Base-by-base conservation (phyloP, 2,329 filamentous ascomycete genomes). In the Nemania abortiva region DNA sequence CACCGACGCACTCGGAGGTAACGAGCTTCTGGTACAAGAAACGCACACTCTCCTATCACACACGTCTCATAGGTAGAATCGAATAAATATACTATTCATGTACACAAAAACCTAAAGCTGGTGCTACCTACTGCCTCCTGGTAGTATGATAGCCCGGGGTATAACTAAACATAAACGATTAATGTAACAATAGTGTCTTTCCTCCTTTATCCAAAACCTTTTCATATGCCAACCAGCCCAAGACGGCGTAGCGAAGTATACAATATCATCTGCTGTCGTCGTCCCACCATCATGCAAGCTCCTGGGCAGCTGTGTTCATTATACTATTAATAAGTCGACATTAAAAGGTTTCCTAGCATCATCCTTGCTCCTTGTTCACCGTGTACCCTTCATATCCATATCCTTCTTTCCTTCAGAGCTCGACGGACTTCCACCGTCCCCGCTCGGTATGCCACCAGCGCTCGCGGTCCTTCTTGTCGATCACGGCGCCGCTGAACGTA, bases 361-460 rank as follows among this genome's bases (percentile, higher is more conserved):
- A n/a, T 37, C 15, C 22, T 22, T 42, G 29, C 18, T 49, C 34
- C 22, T 52, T 29, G n/a, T 47, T 54, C 49, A 37, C 27, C 47
- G 15, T 62, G 18, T 62, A 18, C 6, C 24, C 2, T 53, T 27
- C 13, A n/a, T 24, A 22, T 27, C 24, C 24, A 27, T 27, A 27
- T 27, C 24, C 24, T 27, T 34, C 24, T 5, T 27, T 34, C 45
- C 53, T 10, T 66, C 53, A 73, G 1, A 78, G 60, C 50, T 70
- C 62, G 24, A 77, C 72, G 6, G 62, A 42, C 11, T 71, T 76
- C 83, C 84, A 86, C 47, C 84, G 78, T 13, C 81, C 83, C 34
- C 85, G 79, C 74, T 87, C 85, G 0, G 83, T 84, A 61, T 86
- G 85, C 81, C 81, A 85, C 85, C 85, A 86, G 20, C 75, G 80